phyloP scores from a whole-genome alignment of 192 early-diverging fungal species.

The Phycomyces nitens region DNA sequence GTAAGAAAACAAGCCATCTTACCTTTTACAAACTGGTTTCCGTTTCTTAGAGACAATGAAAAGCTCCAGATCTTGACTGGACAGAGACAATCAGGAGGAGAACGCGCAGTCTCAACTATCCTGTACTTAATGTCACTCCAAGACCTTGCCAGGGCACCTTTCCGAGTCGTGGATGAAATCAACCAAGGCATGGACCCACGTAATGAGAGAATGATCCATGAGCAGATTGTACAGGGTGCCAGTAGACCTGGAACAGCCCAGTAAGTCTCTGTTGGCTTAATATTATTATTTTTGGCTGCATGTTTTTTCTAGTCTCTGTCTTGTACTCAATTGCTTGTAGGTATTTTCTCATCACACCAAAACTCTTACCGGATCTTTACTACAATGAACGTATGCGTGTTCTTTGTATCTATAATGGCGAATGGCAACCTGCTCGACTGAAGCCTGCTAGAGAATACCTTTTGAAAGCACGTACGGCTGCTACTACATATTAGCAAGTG shows the following conservation, averaged over 20 bases:
- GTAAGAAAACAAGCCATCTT: constrained; percentile 30
- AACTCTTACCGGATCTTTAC: constrained; percentile 87
- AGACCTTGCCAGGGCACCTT: constrained; percentile 79
- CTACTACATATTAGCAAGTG: neutral
- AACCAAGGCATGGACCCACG: constrained; percentile 99
- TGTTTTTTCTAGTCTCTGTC: neutral
- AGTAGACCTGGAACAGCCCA: constrained; percentile 68
- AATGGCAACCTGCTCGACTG: constrained; percentile 69
- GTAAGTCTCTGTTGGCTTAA: constrained; percentile 51
- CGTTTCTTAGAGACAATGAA: constrained; percentile 73
- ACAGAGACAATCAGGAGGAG: constrained; percentile 95
- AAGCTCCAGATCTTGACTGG: constrained; percentile 79
- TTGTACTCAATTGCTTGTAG: constrained; percentile 27
- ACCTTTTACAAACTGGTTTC: neutral
- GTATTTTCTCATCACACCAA: constrained; percentile 99
- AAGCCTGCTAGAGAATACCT: constrained; percentile 25
- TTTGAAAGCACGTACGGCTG: neutral
- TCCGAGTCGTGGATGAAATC: constrained; percentile 99
- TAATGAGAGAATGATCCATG: constrained; percentile 95
- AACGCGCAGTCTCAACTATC: constrained; percentile 94
- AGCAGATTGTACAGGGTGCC: constrained; percentile 81
- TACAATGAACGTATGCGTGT: constrained; percentile 93
- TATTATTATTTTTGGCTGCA: neutral
- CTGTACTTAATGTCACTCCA: constrained; percentile 95
- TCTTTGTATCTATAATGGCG: constrained; percentile 92